Percentiles rank a stretch among this genome's conserved stretches.
Conservation (phyloP, 78 protist genomes). For the Capsaspora owczarzaki region DNA sequence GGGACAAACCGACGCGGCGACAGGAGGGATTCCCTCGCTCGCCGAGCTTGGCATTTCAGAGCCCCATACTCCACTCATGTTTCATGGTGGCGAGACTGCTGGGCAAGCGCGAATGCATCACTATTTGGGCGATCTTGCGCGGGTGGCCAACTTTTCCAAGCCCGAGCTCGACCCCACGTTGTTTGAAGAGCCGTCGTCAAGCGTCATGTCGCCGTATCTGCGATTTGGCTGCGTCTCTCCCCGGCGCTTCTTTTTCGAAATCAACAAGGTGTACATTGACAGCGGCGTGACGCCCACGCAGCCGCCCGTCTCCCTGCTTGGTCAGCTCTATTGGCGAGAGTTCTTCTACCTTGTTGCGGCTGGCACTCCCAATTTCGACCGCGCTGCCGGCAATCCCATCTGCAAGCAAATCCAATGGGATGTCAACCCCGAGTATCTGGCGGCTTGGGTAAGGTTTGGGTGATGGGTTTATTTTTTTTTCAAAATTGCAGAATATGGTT, state of each 20-base stretch:
- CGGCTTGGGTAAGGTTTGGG: conserved; percentile 11
- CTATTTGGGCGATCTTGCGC: background rate
- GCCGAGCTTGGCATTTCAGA: background rate
- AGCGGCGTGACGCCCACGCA: background rate
- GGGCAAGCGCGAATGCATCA: background rate
- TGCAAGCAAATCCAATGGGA: conserved; percentile 7
- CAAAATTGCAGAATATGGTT: too few species aligned
- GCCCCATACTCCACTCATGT: background rate
- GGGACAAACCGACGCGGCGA: background rate
- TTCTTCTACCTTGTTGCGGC: conserved; percentile 1
- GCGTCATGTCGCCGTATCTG: conserved; percentile 25
- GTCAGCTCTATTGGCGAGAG: conserved; percentile 45
- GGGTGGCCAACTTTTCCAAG: conserved; percentile 24
- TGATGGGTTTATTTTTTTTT: background rate
- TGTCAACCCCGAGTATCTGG: background rate
- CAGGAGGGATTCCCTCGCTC: background rate
- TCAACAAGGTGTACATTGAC: background rate
- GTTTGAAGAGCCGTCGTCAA: conserved; percentile 11
- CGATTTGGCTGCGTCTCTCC: conserved; percentile 38
- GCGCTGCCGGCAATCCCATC: background rate
- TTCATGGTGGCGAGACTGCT: conserved; percentile 30
- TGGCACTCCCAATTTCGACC: too few species aligned
- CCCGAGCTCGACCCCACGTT: conserved; percentile 18
- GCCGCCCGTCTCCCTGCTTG: conserved; percentile 36
- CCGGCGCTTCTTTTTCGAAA: background rate